Evolutionary conservation across 257 asterid species (phyloP).

Genomic region (Solanum megistacrolobum): DNA sequence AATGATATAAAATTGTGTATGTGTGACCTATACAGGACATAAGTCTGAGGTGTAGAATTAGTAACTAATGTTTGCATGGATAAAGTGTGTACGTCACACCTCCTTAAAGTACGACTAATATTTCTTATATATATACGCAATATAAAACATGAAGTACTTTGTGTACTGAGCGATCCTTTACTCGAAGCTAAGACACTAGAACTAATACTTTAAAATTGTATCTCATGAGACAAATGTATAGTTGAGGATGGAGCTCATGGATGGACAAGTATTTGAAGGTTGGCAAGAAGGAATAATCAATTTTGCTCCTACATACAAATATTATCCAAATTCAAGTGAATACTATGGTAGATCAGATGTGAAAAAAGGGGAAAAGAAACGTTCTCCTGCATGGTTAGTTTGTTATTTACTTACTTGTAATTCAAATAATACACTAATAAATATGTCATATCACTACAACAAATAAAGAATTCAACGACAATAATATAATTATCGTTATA

Average conservation of each 20-base stretch:
- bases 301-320: constrained; percentile 64
- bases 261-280: constrained; percentile 51
- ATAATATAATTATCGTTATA: too few relatives aligned
- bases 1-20: neutral
- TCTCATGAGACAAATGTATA: neutral
- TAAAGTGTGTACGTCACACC: neutral
- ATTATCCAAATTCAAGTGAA: constrained; percentile 33
- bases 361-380: constrained; percentile 39
- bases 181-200: neutral
- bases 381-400: constrained; percentile 56
- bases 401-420: neutral
- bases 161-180: neutral
- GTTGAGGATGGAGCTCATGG: constrained; percentile 42
- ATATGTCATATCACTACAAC: neutral
- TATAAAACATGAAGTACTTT: neutral
- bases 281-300: constrained; percentile 51
- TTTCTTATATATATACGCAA: neutral
- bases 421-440: neutral
- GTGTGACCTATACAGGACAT: neutral
- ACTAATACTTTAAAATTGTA: neutral
- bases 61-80: neutral
- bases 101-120: neutral
- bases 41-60: neutral
- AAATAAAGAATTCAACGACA: too few relatives aligned
- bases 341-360: constrained; percentile 29